Base-by-base conservation (phyloP, 2,329 filamentous ascomycete genomes). In the Fusarium oligoseptatum region DNA sequence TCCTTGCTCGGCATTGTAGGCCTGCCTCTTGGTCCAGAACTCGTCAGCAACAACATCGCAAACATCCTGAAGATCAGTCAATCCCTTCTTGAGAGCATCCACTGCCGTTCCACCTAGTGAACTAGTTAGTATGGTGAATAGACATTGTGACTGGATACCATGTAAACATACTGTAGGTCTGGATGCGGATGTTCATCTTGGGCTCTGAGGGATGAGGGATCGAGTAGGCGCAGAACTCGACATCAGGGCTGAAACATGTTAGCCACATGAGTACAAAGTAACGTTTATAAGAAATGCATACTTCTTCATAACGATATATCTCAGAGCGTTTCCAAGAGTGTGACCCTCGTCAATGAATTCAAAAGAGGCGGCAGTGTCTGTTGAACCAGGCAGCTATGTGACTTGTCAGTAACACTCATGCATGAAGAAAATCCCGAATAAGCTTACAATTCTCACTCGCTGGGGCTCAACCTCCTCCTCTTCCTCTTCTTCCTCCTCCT, bases 251-350 rank as follows among this genome's bases (percentile, higher is more conserved):
- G 75, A 63, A 63, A 12, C 48, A 27, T 58, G n/a, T 66, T 52
- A 70, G 75, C 70, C 56, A 79, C 57, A 79, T 60, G 3, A 12
- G 22, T 20, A 20, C 20, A 4, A 9, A n/a, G 2, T 10, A 11
- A n/a, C 6, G 10, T 17, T 6, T 6, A 34, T 20, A 12, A 12
- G n/a, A 12, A 34, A 34, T 56, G 81, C 91, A 75, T 87, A 98
- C 96, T 99, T 99, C 86, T 98, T 98, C 94, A 98, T 98, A 80
- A 99, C 97, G 73, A 98, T 93, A 82, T 95, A 98, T 80, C 97
- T 90, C 78, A 99, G 85, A 11, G 95, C 95, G 84, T 99, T 99
- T 32, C 97, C 97, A 62, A 99, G 87, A 1, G 97, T 99, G 84
- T 99, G 97, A 50, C 97, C 95, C 85, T 99, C 97, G 55, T 94